phyloP scores from a whole-genome alignment of 2,329 filamentous ascomycete species.

The Reticulascus tulasneorum region DNA sequence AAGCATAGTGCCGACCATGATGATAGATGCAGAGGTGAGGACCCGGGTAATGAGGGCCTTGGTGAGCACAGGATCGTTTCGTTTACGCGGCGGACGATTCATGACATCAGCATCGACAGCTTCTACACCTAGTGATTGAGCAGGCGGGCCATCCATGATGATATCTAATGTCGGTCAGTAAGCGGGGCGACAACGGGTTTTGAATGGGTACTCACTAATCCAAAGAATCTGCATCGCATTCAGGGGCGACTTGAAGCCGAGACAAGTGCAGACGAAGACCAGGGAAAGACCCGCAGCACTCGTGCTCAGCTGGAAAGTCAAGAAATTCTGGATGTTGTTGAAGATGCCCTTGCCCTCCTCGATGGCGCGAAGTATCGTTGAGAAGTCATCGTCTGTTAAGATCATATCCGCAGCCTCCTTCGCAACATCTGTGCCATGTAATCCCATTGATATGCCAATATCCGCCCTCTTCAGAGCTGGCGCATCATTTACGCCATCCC shows the following conservation, averaged over 20 bases:
- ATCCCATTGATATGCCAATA: slow-evolving; percentile 96
- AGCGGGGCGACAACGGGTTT: background rate
- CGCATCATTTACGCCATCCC: slow-evolving; percentile 96
- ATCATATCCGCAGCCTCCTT: slow-evolving; percentile 97
- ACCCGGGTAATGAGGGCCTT: slow-evolving; percentile 77
- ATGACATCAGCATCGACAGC: slow-evolving; percentile 92
- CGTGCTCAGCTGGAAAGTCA: slow-evolving; percentile 97
- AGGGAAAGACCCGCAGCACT: slow-evolving; percentile 89
- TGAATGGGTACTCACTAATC: slow-evolving; percentile 74
- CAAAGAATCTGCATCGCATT: slow-evolving; percentile 99
- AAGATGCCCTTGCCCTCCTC: slow-evolving; percentile 99
- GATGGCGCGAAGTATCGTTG: slow-evolving; percentile 88
- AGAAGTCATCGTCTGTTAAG: slow-evolving; percentile 83
- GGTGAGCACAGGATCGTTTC: slow-evolving; percentile 89
- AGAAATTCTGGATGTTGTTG: slow-evolving; percentile 98
- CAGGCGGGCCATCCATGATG: slow-evolving; percentile 97
- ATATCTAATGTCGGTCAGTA: slow-evolving; percentile 62
- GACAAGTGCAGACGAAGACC: slow-evolving; percentile 85
- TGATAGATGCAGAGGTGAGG: slow-evolving; percentile 78
- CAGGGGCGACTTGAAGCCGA: slow-evolving; percentile 91
- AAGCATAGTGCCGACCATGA: slow-evolving; percentile 87
- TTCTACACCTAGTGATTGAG: slow-evolving; percentile 94
- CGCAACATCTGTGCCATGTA: slow-evolving; percentile 90
- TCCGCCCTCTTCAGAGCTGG: slow-evolving; percentile 95
- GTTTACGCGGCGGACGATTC: slow-evolving; percentile 78